Base-by-base conservation (phyloP, 2,329 filamentous ascomycete genomes). In the Arthrinium phaeospermum region DNA sequence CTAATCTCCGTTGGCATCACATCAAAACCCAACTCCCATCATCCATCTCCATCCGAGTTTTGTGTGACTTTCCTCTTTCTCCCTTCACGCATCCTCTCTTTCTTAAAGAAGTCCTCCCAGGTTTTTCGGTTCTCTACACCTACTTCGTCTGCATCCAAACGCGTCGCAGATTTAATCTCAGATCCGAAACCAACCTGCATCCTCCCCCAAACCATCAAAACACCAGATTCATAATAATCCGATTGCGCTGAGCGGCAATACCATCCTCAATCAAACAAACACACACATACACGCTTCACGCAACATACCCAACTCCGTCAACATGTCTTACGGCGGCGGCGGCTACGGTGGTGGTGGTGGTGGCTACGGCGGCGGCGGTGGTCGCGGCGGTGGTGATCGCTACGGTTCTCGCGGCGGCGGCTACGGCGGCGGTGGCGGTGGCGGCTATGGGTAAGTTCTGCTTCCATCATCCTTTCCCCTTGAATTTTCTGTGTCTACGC, bases 321-420 rank as follows among this genome's bases (percentile, higher is more conserved):
- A 80, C 81, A 94, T 94, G 92, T 93, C 92, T 84, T 93, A 94
- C 90, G 88, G 90, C 79, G 88, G 86, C 72, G 82, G 85, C 75
- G 81, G 80, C 76, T 82, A 84, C 76, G 83, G 86, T 75, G 86
- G 86, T 75, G 84, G 87, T 71, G 77, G 83, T 76, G 84, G 77
- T 69, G 76, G 77, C 27, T 57, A 27, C 69, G 46, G 61, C 70
- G 70, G 69, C 70, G 70, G 72, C 49, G 67, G 73, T 70, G 67
- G 73, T 70, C 24, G 73, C 45, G 24, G 71, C 4, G 24, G 72
- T 61, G 67, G 64, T 68, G 47, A 72, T 67, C 30, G 72, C 51
- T 30, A 71, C 70, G 4, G 69, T 51, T 44, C 30, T 41, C 30
- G 64, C 53, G 53, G 69, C 37, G 69, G 68, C 46, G 46, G 46